Base-by-base conservation (phyloP, 129 eudicot genomes). In the Centaurea solstitialis region DNA sequence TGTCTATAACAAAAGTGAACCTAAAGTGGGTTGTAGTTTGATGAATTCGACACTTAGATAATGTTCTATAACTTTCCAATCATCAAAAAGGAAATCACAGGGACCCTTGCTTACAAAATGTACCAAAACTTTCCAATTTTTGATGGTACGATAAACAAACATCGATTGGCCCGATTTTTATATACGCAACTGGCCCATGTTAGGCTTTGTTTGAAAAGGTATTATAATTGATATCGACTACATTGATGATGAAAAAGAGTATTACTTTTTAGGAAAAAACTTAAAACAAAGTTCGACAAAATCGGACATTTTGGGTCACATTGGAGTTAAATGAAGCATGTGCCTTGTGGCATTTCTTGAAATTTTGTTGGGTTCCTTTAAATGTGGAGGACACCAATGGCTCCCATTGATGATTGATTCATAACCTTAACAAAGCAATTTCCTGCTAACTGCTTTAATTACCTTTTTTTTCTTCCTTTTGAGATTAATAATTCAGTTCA, bases 351-450 rank as follows among this genome's bases (percentile, higher is more conserved):
- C 62, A 50, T 50, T 50, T 50, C 70, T 59, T 65, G 15, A 47
- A 17, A 72, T 40, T 80, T 81, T 74, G 75, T 47, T 74, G 85
- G 85, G 75, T 74, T n/a, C 85, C 85, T 33, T 43, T 45, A 66
- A 81, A 65, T 74, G 75, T 67, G 85, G 85, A 74, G 33, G 23
- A 15, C 75, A 74, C 85, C 75, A 67, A 81, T 45, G 85, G 80
- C 68, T 74, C 53, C 41, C 68, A 73, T 71, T 24, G 35, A 70
- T 82, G 53, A 73, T 71, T 24, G 50, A 70, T 82, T 77, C 59
- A 82, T 81, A 81, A 67, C 75, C 81, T 57, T 70, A 82, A 71
- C 81, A 67, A 81, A 74, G 24, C 76, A 74, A 37, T 30, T 67
- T 77, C 73, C 8, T 71, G 77, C 53, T 68, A 12, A 75, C 76